phyloP scores from a whole-genome alignment of 2,329 filamentous ascomycete species.

The Fusarium gaditjirri region DNA sequence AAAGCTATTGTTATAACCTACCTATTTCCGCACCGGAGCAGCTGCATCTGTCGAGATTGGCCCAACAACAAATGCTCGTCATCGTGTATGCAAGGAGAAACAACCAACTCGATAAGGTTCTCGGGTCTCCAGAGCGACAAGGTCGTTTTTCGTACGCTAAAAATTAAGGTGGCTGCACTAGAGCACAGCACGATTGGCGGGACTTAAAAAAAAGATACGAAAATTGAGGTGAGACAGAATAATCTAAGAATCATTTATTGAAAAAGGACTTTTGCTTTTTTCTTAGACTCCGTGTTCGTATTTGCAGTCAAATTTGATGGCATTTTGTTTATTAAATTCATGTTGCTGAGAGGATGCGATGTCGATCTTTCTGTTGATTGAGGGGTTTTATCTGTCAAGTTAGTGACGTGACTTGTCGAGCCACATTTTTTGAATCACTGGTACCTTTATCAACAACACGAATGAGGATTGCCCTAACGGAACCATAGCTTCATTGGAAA shows the following conservation, averaged over 20 bases:
- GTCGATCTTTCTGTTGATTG: accelerated
- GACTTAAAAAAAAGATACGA: not conserved
- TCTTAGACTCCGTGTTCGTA: too few species aligned
- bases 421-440: not conserved
- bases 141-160: not conserved
- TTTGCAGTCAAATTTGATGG: too few species aligned
- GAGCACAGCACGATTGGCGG: accelerated
- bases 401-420: not conserved
- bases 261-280: not conserved
- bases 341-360: not conserved
- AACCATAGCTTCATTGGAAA: accelerated
- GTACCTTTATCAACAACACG: accelerated
- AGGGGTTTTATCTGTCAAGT: not conserved
- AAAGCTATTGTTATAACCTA: not conserved
- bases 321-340: too few species aligned
- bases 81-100: constrained; percentile 17
- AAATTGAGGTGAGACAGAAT: not conserved
- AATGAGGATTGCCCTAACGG: not conserved
- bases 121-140: constrained; percentile 23
- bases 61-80: constrained; percentile 11
- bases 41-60: not conserved
- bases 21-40: too few species aligned
- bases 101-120: not conserved
- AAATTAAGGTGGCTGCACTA: not conserved
- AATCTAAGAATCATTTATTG: not conserved